Conservation (phyloP, 257 asterid species). For the Ballota nigra region DNA sequence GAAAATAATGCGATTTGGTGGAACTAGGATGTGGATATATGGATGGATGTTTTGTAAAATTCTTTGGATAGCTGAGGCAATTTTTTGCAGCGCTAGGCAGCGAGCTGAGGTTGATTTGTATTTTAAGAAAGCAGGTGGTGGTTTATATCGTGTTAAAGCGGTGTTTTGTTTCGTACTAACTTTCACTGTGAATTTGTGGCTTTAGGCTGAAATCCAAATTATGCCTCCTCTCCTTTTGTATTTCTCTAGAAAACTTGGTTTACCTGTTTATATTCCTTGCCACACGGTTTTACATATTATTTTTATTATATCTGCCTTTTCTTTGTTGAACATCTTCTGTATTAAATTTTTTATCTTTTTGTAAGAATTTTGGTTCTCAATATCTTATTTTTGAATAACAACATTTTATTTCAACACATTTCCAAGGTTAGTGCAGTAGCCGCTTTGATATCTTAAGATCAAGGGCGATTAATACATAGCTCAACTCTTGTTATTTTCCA, state of each 20-base stretch:
- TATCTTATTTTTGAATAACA: too few species aligned
- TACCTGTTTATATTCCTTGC: not conserved
- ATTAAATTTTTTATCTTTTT: too few species aligned
- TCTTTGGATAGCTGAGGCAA: slow-evolving; percentile 47
- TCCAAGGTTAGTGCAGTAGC: too few species aligned
- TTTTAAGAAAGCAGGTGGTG: slow-evolving; percentile 21
- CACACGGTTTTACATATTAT: not conserved
- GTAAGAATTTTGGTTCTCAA: too few species aligned
- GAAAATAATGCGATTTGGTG: slow-evolving; percentile 32
- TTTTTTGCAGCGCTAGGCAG: slow-evolving; percentile 61
- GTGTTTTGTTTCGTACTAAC: slow-evolving; percentile 14
- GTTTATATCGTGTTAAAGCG: slow-evolving; percentile 1
- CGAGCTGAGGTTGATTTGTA: slow-evolving; percentile 42
- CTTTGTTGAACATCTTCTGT: too few species aligned
- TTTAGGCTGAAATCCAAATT: not conserved
- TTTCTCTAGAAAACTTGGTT: not conserved
- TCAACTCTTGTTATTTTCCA: too few species aligned
- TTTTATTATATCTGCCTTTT: too few species aligned
- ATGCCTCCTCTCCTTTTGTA: slow-evolving; percentile 1
- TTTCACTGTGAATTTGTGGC: slow-evolving; percentile 22
- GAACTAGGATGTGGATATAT: slow-evolving; percentile 18
- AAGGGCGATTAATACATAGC: too few species aligned
- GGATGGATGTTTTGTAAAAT: slow-evolving; percentile 40
- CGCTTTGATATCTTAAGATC: too few species aligned
- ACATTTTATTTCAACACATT: too few species aligned